phyloP scores from a whole-genome alignment of 164 flowering plant genomes.

The Umbilicus rupestris region DNA sequence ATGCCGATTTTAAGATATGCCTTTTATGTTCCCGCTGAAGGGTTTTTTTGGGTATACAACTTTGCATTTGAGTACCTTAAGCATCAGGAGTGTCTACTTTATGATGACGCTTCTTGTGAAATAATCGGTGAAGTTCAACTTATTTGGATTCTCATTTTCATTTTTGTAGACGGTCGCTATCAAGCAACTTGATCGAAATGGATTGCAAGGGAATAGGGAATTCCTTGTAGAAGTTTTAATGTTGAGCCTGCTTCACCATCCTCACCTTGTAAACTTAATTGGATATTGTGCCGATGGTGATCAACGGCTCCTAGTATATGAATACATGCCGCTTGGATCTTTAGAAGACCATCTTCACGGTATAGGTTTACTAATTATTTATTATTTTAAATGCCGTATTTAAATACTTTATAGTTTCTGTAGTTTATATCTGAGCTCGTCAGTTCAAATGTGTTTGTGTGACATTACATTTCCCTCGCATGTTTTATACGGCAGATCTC shows the following conservation, averaged over 20 bases:
- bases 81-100: background rate
- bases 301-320: background rate
- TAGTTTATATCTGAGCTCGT: too few species aligned
- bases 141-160: background rate
- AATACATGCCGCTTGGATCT: slow-evolving; percentile 3
- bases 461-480: too few species aligned
- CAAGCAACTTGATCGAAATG: slow-evolving; percentile 2
- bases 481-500: slow-evolving; percentile 4
- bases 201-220: slow-evolving; percentile 5
- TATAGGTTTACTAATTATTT: background rate
- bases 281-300: slow-evolving; percentile 2
- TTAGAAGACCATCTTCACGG: background rate
- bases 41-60: background rate
- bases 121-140: background rate
- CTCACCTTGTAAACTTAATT: background rate
- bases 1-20: background rate
- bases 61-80: background rate
- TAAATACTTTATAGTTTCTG: too few species aligned
- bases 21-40: background rate
- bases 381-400: too few species aligned
- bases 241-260: background rate
- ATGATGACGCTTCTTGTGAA: too few species aligned
- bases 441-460: too few species aligned
- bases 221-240: slow-evolving; percentile 1
- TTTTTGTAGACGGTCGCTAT: background rate